Evolutionary conservation across 2,329 filamentous ascomycete genomes (phyloP).

Genomic region (Penicillium expansum): DNA sequence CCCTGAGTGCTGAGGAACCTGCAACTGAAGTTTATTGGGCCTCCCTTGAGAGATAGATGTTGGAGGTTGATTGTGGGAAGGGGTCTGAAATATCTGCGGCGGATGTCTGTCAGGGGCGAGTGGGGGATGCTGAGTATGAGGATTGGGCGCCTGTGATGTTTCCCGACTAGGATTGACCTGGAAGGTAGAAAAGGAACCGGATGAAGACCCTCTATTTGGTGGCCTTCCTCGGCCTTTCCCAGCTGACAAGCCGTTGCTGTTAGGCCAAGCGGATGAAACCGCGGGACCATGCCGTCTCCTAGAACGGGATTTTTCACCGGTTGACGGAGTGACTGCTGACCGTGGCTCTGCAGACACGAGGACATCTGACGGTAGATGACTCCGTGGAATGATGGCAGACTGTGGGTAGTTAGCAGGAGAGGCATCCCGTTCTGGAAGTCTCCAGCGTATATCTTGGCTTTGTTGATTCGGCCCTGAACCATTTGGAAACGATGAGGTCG

Average conservation of each 20-base stretch:
- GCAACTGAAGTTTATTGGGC: constrained; percentile 43
- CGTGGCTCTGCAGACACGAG: constrained; percentile 56
- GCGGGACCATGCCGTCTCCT: constrained; percentile 72
- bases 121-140: constrained; percentile 38
- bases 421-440: constrained; percentile 54
- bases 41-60: constrained; percentile 26
- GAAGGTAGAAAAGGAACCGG: constrained; percentile 67
- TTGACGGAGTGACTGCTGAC: constrained; percentile 68
- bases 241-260: constrained; percentile 58
- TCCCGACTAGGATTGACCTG: constrained; percentile 58
- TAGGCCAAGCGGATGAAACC: constrained; percentile 87
- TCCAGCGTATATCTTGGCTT: constrained; percentile 43
- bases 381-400: constrained; percentile 68
- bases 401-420: constrained; percentile 71
- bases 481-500: constrained; percentile 42
- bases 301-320: constrained; percentile 42
- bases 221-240: constrained; percentile 78
- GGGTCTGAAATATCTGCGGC: constrained; percentile 15
- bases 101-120: constrained; percentile 44
- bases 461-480: constrained; percentile 32
- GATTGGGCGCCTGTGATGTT: constrained; percentile 45
- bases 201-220: constrained; percentile 66
- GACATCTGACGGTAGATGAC: constrained; percentile 33
- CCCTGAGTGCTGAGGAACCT: constrained; percentile 43
- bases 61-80: constrained; percentile 28